These are phyloP conservation scores for Rubia tinctorum DNA, from an alignment of 305 asterid genomes.

Conservation along the genomic window DNA sequence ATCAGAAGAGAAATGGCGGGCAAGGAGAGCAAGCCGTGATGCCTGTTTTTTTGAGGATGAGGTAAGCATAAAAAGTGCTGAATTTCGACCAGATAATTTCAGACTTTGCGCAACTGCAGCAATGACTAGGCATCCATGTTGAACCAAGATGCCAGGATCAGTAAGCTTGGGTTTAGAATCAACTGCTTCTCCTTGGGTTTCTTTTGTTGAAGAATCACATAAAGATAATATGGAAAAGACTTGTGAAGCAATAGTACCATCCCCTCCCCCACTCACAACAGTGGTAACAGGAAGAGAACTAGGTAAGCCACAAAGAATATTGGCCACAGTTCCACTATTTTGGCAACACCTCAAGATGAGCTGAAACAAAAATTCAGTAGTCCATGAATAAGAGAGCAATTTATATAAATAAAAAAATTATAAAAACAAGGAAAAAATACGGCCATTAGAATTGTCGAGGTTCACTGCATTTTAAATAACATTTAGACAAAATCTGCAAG, in stretches of 20 bases:
- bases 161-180: slow-evolving; percentile 48
- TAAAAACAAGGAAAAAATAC: background rate
- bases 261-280: slow-evolving; percentile 96
- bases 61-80: slow-evolving; percentile 85
- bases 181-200: slow-evolving; percentile 56
- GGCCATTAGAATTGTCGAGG: background rate
- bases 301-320: slow-evolving; percentile 87
- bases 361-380: slow-evolving; percentile 45
- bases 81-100: slow-evolving; percentile 84
- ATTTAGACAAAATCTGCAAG: background rate
- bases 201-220: slow-evolving; percentile 73
- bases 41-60: slow-evolving; percentile 84
- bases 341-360: slow-evolving; percentile 77
- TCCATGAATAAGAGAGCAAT: background rate
- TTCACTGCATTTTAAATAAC: background rate
- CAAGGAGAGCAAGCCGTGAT: slow-evolving; percentile 77
- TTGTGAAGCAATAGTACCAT: slow-evolving; percentile 88
- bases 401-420: background rate
- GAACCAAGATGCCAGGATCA: slow-evolving; percentile 60
- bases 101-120: slow-evolving; percentile 73
- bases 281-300: slow-evolving; percentile 85
- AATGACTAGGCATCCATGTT: slow-evolving; percentile 78
- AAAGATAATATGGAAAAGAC: slow-evolving; percentile 74
- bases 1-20: slow-evolving; percentile 75
- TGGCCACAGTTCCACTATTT: slow-evolving; percentile 57